Evolutionary conservation across 208 protist species (phyloP).

Genomic region (Leishmania tropica): DNA sequence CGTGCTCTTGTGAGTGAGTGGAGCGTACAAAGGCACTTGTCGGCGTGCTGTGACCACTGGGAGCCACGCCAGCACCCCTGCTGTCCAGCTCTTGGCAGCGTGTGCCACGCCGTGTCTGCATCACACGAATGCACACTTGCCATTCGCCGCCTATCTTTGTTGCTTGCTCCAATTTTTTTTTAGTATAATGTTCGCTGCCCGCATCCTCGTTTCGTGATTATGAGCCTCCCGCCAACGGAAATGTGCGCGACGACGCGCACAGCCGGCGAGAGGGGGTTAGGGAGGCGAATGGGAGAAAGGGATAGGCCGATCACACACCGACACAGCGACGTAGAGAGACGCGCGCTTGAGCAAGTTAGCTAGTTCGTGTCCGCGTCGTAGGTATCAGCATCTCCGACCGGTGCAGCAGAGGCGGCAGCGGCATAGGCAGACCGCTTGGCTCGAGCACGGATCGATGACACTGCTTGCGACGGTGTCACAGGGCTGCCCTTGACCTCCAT

Average conservation of each 20-base stretch:
- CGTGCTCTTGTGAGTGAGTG: neutral
- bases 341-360: neutral
- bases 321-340: neutral
- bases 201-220: neutral
- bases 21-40: neutral
- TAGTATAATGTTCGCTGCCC: neutral
- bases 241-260: neutral
- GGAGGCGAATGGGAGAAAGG: neutral
- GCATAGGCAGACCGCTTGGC: neutral
- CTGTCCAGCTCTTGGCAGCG: neutral
- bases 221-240: neutral
- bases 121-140: neutral
- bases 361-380: slow-evolving; percentile 18
- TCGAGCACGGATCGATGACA: slow-evolving; percentile 23
- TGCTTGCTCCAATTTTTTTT: neutral
- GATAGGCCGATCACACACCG: neutral
- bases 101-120: neutral
- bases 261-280: neutral
- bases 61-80: neutral
- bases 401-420: neutral
- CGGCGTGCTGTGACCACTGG: neutral
- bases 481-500: neutral
- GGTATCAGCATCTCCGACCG: neutral
- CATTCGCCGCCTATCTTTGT: neutral
- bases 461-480: neutral